These are phyloP conservation scores for Hirsutella thompsonii DNA, from an alignment of 2,329 filamentous ascomycete species.

Conservation along the genomic window DNA sequence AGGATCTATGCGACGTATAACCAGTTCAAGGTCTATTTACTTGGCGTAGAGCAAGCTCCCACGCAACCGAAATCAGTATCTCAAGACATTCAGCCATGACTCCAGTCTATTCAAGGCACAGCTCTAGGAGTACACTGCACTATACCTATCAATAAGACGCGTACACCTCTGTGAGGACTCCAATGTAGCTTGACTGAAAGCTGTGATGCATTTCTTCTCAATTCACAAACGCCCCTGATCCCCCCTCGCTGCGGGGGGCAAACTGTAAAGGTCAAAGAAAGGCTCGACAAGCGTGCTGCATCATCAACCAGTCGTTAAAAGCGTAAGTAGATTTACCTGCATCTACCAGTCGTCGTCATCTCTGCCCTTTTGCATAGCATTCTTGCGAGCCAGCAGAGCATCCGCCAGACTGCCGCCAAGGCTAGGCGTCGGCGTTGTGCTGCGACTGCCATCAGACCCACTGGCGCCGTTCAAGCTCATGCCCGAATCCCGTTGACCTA, in stretches of 20 bases:
- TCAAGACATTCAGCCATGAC: no score
- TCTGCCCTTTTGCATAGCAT: slow-evolving; percentile 58
- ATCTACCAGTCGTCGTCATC: slow-evolving; percentile 59
- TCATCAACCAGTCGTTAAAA: background rate
- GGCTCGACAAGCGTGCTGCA: background rate
- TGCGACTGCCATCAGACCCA: slow-evolving; percentile 49
- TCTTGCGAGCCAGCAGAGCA: slow-evolving; percentile 64
- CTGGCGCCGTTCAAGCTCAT: slow-evolving; percentile 47
- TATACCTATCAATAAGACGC: background rate
- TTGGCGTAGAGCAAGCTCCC: no score
- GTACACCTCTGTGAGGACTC: background rate
- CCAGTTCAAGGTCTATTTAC: no score
- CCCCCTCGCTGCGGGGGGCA: background rate
- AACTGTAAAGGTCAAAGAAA: background rate
- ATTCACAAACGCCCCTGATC: background rate
- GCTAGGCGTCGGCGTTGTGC: slow-evolving; percentile 59
- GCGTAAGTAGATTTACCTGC: slow-evolving; percentile 1
- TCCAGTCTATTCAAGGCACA: background rate
- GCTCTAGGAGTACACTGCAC: background rate
- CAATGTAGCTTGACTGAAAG: background rate
- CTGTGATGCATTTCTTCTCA: background rate
- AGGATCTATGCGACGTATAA: no score
- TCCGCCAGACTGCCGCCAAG: slow-evolving; percentile 65
- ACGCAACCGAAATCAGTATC: no score
- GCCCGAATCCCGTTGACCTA: slow-evolving; percentile 59